Conservation (phyloP, 805 yeast genomes). For the Ogataea trehalophila region DNA sequence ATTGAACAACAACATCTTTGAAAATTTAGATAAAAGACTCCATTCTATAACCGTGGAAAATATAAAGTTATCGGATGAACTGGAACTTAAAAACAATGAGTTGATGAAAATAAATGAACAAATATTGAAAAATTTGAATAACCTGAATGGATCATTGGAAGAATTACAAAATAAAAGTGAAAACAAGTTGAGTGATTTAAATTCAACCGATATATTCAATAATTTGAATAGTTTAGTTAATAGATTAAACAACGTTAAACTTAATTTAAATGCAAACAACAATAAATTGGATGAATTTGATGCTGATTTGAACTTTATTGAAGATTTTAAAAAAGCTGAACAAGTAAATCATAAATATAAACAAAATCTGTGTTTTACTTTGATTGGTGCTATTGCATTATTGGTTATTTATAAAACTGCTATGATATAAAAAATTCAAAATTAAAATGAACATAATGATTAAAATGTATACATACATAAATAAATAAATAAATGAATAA, state of each 20-base stretch:
- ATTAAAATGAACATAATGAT: not conserved
- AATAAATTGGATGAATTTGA: slow-evolving; percentile 19
- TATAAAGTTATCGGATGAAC: slow-evolving; percentile 22
- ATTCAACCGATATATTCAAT: slow-evolving; percentile 19
- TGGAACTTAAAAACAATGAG: slow-evolving; percentile 24
- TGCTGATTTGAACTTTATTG: slow-evolving; percentile 12
- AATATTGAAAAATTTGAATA: slow-evolving; percentile 22
- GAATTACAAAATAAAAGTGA: slow-evolving; percentile 25
- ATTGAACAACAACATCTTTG: slow-evolving; percentile 22
- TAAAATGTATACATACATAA: not conserved
- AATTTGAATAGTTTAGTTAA: slow-evolving; percentile 25
- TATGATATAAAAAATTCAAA: not conserved
- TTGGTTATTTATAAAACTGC: slow-evolving; percentile 7
- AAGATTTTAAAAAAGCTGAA: slow-evolving; percentile 15
- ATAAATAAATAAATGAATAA: not conserved
- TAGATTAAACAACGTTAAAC: slow-evolving; percentile 24
- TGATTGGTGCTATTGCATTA: slow-evolving; percentile 5
- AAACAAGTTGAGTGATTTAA: slow-evolving; percentile 19
- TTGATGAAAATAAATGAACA: slow-evolving; percentile 25
- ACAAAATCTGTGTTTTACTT: slow-evolving; percentile 7
- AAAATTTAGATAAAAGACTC: slow-evolving; percentile 20
- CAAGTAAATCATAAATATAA: slow-evolving; percentile 8
- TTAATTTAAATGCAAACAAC: slow-evolving; percentile 18
- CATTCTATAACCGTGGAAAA: slow-evolving; percentile 27
- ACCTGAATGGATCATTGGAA: slow-evolving; percentile 26